Base-by-base conservation (phyloP, 1,139 yeast species). In the Nakaseomyces kungkrabaensis region DNA sequence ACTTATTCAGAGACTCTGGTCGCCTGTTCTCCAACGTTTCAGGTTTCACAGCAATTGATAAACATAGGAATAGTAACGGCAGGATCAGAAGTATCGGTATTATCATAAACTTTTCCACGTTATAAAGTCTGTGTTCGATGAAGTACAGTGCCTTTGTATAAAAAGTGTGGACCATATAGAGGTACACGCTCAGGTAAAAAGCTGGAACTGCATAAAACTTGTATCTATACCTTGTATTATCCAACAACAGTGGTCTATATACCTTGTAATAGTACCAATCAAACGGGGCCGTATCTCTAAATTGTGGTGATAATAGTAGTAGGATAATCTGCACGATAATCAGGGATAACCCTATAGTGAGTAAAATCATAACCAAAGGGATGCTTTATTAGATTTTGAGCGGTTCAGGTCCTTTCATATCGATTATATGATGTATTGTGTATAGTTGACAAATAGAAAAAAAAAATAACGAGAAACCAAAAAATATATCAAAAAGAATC, bases 161-260 rank as follows among this genome's bases (percentile, higher is more conserved):
- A 45, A 57, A 61, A 5, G 58, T 49, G 13, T 50, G 47, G 3
- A 55, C 48, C 47, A 65, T 51, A 38, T 58, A 63, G 1, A 48
- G 6, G 51, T 60, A 61, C 11, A 65, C 47, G 1, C 52, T 32
- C 9, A 57, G 32, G 49, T 64, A 65, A 38, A 65, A 60, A 1
- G 48, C 22, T 3, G 68, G 68, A 1, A 63, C 59, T 3, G 59
- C 22, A 50, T 59, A 51, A 47, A 54, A 63, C 48, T 65, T 65
- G 62, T 62, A 61, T 11, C 56, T 51, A 48, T 56, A 60, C 27
- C 53, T 48, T 7, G 52, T 44, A 22, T 52, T 50, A 33, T 65
- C 67, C 40, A 53, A 52, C 13, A 65, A 45, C 2, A 64, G 27
- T 3, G 68, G 67, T 26, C 52, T 47, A 48, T 56, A 65, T 3